These are phyloP conservation scores for Pisolithus microcarpus DNA, from an alignment of 768 basidiomycete genomes.

Conservation along the genomic window DNA sequence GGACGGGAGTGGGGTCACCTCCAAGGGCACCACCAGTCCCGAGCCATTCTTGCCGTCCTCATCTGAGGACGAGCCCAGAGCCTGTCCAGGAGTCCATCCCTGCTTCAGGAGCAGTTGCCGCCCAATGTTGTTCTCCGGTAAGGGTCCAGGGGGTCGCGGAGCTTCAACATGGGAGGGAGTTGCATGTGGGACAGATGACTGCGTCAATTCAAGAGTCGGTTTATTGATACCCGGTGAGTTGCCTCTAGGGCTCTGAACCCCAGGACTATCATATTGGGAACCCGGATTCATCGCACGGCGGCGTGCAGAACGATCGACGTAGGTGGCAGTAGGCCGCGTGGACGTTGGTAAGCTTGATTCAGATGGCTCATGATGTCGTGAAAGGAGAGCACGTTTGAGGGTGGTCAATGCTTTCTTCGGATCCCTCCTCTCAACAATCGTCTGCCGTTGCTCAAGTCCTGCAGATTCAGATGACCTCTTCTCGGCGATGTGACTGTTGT, in stretches of 20 bases:
- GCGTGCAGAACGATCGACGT: constrained; percentile 66
- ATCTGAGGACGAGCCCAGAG: constrained; percentile 21
- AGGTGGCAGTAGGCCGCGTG: constrained; percentile 23
- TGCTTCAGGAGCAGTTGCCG: constrained; percentile 63
- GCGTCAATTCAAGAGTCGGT: constrained; percentile 4
- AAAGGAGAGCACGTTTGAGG: constrained; percentile 59
- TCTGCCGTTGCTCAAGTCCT: constrained; percentile 1
- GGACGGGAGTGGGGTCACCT: constrained; percentile 35
- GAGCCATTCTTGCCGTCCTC: constrained; percentile 2
- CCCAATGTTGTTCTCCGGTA: constrained; percentile 57
- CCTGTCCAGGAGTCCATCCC: constrained; percentile 66
- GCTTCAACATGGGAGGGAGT: constrained; percentile 4
- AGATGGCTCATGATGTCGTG: constrained; percentile 32
- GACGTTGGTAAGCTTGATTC: constrained; percentile 6
- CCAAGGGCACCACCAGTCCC: constrained; percentile 52
- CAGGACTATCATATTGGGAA: constrained; percentile 48
- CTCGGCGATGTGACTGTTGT: constrained; percentile 9
- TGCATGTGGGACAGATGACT: constrained; percentile 8
- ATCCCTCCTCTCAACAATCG: constrained; percentile 30
- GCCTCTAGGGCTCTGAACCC: constrained; percentile 28
- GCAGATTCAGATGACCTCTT: constrained; percentile 17
- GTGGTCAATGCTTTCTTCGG: constrained; percentile 59
- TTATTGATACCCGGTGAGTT: constrained; percentile 12
- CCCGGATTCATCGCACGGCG: constrained; percentile 53
- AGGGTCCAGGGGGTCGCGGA: constrained; percentile 40